phyloP scores from a whole-genome alignment of 129 eudicot genomes.

The Ambrosia artemisiifolia region DNA sequence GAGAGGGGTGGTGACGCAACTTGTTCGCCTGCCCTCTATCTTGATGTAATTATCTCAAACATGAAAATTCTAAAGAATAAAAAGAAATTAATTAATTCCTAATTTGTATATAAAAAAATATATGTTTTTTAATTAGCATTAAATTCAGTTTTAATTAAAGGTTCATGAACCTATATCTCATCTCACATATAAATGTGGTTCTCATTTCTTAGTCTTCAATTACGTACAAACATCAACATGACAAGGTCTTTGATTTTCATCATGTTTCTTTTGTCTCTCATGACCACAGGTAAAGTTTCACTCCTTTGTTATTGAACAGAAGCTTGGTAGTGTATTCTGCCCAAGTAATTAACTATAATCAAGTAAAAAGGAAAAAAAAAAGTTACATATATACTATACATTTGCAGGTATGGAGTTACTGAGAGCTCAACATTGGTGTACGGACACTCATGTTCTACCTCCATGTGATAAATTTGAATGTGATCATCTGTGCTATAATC shows the following conservation, averaged over 20 bases:
- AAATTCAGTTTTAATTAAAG: too few relatives aligned
- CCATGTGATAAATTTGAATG: neutral
- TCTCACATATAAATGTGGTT: neutral
- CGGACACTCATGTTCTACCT: neutral
- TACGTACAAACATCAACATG: conserved; percentile 6
- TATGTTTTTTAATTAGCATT: too few relatives aligned
- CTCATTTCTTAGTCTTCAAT: neutral
- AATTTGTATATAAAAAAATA: too few relatives aligned
- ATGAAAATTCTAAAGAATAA: too few relatives aligned
- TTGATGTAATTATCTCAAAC: too few relatives aligned
- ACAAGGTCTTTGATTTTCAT: neutral
- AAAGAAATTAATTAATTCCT: too few relatives aligned
- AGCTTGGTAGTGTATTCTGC: too few relatives aligned
- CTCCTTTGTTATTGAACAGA: too few relatives aligned
- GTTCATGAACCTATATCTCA: too few relatives aligned
- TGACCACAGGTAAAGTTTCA: neutral
- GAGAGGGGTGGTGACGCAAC: too few relatives aligned
- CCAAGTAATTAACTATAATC: neutral
- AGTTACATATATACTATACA: neutral
- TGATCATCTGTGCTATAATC: neutral
- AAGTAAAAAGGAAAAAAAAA: neutral
- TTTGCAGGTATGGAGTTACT: neutral
- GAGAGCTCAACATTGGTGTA: neutral
- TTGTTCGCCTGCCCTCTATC: too few relatives aligned
- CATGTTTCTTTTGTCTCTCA: neutral